phyloP scores from a whole-genome alignment of 768 basidiomycete genomes.

The Tulasnella calospora region DNA sequence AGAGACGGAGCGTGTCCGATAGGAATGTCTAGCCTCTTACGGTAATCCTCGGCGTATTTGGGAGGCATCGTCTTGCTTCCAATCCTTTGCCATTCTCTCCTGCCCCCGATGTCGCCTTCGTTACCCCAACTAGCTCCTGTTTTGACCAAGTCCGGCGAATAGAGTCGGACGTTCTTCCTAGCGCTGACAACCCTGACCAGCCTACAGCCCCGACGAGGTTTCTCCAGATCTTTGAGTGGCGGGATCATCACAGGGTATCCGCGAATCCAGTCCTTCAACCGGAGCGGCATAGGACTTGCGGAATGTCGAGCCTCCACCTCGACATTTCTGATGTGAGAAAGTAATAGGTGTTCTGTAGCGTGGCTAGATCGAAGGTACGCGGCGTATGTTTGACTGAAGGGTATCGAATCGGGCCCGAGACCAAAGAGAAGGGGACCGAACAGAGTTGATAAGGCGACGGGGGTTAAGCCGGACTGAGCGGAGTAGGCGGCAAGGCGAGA shows the following conservation, averaged over 20 bases:
- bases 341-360: conserved; percentile 89
- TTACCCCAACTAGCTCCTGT: conserved; percentile 50
- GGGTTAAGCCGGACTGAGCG: conserved; percentile 80
- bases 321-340: conserved; percentile 83
- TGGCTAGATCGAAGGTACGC: conserved; percentile 75
- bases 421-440: conserved; percentile 90
- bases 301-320: conserved; percentile 42
- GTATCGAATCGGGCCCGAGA: conserved; percentile 50
- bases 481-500: conserved; percentile 79
- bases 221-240: conserved; percentile 46
- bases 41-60: conserved; percentile 68
- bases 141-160: conserved; percentile 78
- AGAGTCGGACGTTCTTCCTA: conserved; percentile 77
- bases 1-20: conserved; percentile 31
- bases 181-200: conserved; percentile 74
- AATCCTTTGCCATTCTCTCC: conserved; percentile 75
- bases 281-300: conserved; percentile 66
- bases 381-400: conserved; percentile 47
- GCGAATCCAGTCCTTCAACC: conserved; percentile 87
- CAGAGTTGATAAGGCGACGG: conserved; percentile 80
- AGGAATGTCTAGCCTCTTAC: conserved; percentile 70
- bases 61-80: conserved; percentile 46
- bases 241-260: conserved; percentile 82
- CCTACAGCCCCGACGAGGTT: conserved; percentile 68
- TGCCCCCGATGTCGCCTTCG: conserved; percentile 49